Base-by-base conservation (phyloP, 371 early-diverging fungal genomes). In the Mortierella sp. region DNA sequence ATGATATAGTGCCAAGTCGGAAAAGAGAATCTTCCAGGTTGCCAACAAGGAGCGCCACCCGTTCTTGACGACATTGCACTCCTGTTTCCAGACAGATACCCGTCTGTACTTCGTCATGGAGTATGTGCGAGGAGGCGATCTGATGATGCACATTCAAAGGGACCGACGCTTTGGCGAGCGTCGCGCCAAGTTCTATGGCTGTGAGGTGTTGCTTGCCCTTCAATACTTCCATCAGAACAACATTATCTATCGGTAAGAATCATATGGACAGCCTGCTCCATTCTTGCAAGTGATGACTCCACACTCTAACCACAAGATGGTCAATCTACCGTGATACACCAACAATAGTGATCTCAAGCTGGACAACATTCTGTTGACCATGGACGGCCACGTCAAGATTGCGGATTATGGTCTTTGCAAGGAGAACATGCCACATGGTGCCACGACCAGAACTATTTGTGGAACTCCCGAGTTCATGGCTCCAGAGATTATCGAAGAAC, bases 31-130 rank as follows among this genome's bases (percentile, higher is more conserved):
- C 25, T 86, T 96, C 72, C 83, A 88, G 55, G 82, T 88, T 10
- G 94, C 92, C 31, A 91, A 88, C 73, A 67, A 80, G 60, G 88
- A 81, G 28, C 88, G 86, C 24, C 96, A 96, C 57, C 96, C 98
- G 14, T 99, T 98, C 86, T 82, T 99, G 41, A 92, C 98, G 34
- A 92, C 92, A 9, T 83, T 98, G 53, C 94, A 96, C 73, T 89
- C 91, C 48, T 93, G 92, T 57, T 96, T 98, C 82, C 97, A 98
- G 83, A 91, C 94, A n/a, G 83, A 88, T 8, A 90, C 89, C 47
- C 90, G 95, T 27, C 70, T 98, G 21, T 98, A 93, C 84, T 90
- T 99, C 66, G 95, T 97, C 1, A 90, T 99, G 91, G 98, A 99
- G 81, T 99, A 96, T 79, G 92, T 98, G 44, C 80, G 85, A 39